A percentile compares a stretch with the other conserved stretches of the same genome.
phyloP scores from a whole-genome alignment of 2,329 filamentous ascomycete species.

The Xylariomycetidae sp. region DNA sequence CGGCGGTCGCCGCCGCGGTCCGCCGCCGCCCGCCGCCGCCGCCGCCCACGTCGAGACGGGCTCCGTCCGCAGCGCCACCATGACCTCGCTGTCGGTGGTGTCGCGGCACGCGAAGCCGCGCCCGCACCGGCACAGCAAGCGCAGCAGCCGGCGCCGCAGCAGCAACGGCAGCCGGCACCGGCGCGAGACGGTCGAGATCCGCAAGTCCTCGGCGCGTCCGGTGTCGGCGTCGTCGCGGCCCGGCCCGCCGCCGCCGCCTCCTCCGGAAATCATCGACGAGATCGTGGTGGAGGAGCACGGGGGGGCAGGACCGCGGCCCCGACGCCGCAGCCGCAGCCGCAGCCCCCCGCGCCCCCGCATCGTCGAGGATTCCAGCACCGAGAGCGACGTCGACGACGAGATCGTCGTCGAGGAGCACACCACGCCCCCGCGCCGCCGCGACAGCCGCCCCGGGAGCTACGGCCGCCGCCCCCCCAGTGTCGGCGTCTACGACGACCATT shows the following conservation, averaged over 20 bases:
- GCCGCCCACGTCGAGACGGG: conserved; percentile 23
- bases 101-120: conserved; percentile 23
- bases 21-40: too few species aligned
- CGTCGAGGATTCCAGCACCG: conserved; percentile 3
- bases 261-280: conserved; percentile 23
- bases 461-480: conserved; percentile 21
- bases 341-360: conserved; percentile 19
- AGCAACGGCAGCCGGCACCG: conserved; percentile 6
- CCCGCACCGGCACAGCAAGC: conserved; percentile 8
- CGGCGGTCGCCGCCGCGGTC: conserved; percentile 26
- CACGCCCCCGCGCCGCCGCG: conserved; percentile 22
- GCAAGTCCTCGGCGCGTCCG: conserved; percentile 12
- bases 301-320: conserved; percentile 6
- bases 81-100: conserved; percentile 18
- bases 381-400: conserved; percentile 30
- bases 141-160: conserved; percentile 6
- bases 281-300: conserved; percentile 25
- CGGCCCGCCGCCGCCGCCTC: conserved; percentile 3
- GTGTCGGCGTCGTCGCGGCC: conserved; percentile 1
- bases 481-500: conserved; percentile 22
- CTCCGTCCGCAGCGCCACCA: conserved; percentile 24
- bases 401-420: conserved; percentile 31
- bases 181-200: conserved; percentile 25
- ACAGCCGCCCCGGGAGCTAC: conserved; percentile 19
- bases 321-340: conserved; percentile 5